Base-by-base conservation (phyloP, 495 filamentous ascomycete genomes). In the Aspergillus wentii region DNA sequence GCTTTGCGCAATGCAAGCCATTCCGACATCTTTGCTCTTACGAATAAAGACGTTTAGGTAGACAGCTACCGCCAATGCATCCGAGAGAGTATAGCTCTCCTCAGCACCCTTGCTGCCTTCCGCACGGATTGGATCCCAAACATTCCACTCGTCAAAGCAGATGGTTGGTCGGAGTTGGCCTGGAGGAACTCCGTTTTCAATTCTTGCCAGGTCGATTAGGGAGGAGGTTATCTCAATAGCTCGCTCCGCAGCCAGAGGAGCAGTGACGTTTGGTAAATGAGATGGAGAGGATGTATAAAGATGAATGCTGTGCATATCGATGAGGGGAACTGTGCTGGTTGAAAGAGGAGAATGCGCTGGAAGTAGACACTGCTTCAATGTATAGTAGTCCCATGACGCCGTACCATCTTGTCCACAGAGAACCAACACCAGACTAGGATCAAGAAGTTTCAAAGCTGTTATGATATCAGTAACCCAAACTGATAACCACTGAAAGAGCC, bases 131-230 rank as follows among this genome's bases (percentile, higher is more conserved):
- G 83, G 83, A 51, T 88, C 84, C 85, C 85, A 88, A 9, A 88
- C 83, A 58, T 90, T 86, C 85, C 85, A 88, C 57, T 88, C 85
- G 56, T 90, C 85, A 54, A 88, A 88, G 60, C 85, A 88, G 56
- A 90, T 86, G 25, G 68, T 82, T 10, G 76, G 80, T 8, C 68
- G 59, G 9, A 74, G 74, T 18, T 77, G 72, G 3, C 66, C 59
- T 2, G 72, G 62, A 0, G 79, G 64, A 1, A 86, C 75, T 2
- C 55, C 52, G 45, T 79, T 80, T 55, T 87, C 80, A 55, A 87
- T 83, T 10, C 83, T 65, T 0, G 85, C 85, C 5, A 88, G 75
- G 52, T 88, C 83, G 44, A 88, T 86, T 2, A 87, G 62, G 0
- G 65, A 62, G 4, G 75, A 75, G 1, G 81, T 68, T 34, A 85